Conservation (phyloP, 345 rosid genomes). For the Eutrema heterophyllum region DNA sequence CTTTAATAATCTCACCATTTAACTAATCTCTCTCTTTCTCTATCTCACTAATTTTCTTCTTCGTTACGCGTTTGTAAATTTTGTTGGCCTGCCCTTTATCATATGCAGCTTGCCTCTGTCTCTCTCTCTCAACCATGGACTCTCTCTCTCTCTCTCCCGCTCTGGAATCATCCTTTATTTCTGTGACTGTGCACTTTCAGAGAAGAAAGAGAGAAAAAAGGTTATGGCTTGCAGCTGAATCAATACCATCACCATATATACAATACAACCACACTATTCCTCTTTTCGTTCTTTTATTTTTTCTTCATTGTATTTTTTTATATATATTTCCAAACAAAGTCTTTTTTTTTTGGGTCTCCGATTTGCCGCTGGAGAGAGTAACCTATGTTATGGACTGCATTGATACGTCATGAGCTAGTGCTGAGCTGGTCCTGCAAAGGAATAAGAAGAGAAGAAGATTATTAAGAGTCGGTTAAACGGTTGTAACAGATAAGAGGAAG, state of each 20-base stretch:
- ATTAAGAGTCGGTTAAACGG: no score
- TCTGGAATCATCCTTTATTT: constrained; percentile 28
- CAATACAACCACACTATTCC: constrained; percentile 18
- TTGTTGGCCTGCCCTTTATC: constrained; percentile 13
- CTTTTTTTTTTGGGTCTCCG: constrained; percentile 11
- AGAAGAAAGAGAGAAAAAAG: constrained; percentile 19
- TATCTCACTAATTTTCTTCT: constrained; percentile 33
- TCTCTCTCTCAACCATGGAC: constrained; percentile 20
- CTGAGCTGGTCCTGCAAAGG: no score
- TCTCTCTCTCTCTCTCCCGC: constrained; percentile 23
- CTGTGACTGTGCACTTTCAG: constrained; percentile 32
- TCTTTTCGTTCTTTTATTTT: background rate
- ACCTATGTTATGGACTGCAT: constrained; percentile 25
- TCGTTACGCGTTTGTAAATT: constrained; percentile 35
- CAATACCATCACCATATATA: constrained; percentile 20
- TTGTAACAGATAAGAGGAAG: no score
- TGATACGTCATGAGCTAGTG: no score
- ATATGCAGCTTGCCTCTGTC: constrained; percentile 12
- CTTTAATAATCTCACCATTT: constrained; percentile 25
- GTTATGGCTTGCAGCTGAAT: constrained; percentile 40
- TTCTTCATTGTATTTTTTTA: background rate
- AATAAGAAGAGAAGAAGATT: no score
- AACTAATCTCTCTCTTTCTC: constrained; percentile 27
- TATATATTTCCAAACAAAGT: background rate
- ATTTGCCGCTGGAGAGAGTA: background rate